Base-by-base conservation (phyloP, 1,139 yeast species). In the Taphrina flavorubra region DNA sequence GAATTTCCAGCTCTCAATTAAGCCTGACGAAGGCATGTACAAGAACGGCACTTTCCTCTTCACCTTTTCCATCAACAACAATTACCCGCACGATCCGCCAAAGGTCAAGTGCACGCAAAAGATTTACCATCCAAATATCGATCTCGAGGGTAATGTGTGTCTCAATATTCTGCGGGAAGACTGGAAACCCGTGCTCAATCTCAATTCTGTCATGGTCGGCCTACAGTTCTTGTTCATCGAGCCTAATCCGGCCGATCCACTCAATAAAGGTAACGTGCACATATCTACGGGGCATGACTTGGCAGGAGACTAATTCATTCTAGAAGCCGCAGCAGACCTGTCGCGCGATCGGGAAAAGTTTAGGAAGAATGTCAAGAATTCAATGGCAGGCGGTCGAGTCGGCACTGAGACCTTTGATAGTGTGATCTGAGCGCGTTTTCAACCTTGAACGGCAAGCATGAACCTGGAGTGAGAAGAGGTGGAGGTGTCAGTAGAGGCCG, bases 71-170 rank as follows among this genome's bases (percentile, higher is more conserved):
- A 83, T 92, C 62, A 85, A 85, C 68, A 85, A 85, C 60, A 87
- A 87, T 74, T 94, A 88, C 78, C 99, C 99, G 0, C 94, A 92
- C 71, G 95, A 90, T 64, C 94, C 98, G 20, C 99, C 99, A 7
- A 89, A 87, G 76, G 78, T 76, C 57, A 76, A 76, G 63, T 77
- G 79, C 65, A 68, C 74, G 11, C 76, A 77, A 51, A 77, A 75
- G 76, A 90, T 94, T 14, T 94, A 90, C 78, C 99, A 94, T 77
- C 99, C 99, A 18, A 94, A 94, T 76, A 92, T 92, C 72, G 97
- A 92, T 77, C 77, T 86, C 36, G 88, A 89, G 61, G 99, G 99
- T 0, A 92, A 92, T 75, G 90, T 94, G 36, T 94, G 99, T 76
- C 82, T 94, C 71, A 92, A 94, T 77, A 92, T 94, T 57, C 81